Percentiles rank a stretch among this genome's conserved stretches.
phyloP scores from a whole-genome alignment of 305 asterid genomes.

The Solanum chacoense region DNA sequence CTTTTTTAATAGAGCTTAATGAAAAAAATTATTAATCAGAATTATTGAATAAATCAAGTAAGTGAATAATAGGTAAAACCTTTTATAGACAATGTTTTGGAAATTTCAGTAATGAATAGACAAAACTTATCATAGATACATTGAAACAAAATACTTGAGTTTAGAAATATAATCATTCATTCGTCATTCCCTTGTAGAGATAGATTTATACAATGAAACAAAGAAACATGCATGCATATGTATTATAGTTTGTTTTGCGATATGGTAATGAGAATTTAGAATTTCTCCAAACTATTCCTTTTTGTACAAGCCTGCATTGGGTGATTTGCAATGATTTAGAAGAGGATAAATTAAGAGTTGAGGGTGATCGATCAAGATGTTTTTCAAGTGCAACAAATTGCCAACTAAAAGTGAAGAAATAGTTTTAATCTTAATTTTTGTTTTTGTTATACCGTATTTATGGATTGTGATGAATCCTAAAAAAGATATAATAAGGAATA shows the following conservation, averaged over 20 bases:
- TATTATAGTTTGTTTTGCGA: not conserved
- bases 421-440: not conserved
- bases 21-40: not conserved
- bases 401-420: not conserved
- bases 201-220: not conserved
- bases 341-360: not conserved
- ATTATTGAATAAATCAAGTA: not conserved
- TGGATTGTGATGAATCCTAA: not conserved
- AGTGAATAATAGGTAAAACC: not conserved
- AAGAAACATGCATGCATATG: not conserved
- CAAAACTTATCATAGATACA: not conserved
- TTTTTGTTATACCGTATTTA: not conserved
- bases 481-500: not conserved
- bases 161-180: not conserved
- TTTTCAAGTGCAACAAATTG: not conserved
- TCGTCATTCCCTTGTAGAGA: not conserved
- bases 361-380: not conserved
- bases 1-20: not conserved
- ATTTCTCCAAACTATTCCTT: not conserved
- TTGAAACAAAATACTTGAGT: not conserved
- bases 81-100: not conserved
- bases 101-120: not conserved
- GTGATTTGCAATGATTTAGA: not conserved
- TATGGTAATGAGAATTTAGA: not conserved
- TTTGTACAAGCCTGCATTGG: not conserved